These are phyloP conservation scores for Trichoderma sp. DNA, from an alignment of 2,329 filamentous ascomycete genomes.

Conservation along the genomic window DNA sequence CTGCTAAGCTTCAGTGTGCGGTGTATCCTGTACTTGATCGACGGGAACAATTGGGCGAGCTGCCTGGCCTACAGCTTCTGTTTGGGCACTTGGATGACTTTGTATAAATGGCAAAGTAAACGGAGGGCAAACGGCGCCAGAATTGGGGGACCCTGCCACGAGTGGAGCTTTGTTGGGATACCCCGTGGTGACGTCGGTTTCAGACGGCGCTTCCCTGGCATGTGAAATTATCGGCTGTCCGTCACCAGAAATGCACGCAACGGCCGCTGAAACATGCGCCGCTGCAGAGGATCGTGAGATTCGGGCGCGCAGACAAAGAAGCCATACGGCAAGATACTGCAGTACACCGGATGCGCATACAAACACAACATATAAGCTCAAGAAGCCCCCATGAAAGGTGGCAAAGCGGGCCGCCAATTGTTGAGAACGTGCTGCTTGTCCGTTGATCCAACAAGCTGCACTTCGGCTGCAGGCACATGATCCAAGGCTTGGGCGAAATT, in stretches of 20 bases:
- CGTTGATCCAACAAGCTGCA: slow-evolving; percentile 14
- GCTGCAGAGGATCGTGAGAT: not conserved
- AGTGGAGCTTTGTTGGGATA: slow-evolving; percentile 17
- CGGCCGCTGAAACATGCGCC: not conserved
- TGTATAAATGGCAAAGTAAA: not conserved
- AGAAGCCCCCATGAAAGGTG: not conserved
- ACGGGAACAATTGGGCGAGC: not conserved
- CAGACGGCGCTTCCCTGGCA: slow-evolving; percentile 13
- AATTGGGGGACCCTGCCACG: not conserved
- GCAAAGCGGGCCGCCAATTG: slow-evolving; percentile 13
- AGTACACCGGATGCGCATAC: not conserved
- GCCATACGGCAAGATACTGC: not conserved
- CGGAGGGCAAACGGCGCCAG: slow-evolving; percentile 9
- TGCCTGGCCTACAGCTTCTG: not conserved
- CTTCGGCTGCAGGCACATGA: slow-evolving; percentile 18
- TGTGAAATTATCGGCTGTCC: slow-evolving; percentile 10
- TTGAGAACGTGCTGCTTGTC: slow-evolving; percentile 18
- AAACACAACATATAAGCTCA: not conserved
- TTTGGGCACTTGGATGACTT: slow-evolving; percentile 5
- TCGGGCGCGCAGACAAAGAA: not conserved
- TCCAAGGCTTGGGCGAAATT: slow-evolving; percentile 8
- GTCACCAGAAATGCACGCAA: not conserved
- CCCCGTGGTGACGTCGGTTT: slow-evolving; percentile 16
- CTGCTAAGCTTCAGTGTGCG: too few relatives aligned
- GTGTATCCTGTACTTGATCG: not conserved